A percentile compares a stretch with the other conserved stretches of the same genome.
These are phyloP conservation scores for Gnaphalium uliginosum DNA, from an alignment of 129 eudicot species.

Conservation along the genomic window DNA sequence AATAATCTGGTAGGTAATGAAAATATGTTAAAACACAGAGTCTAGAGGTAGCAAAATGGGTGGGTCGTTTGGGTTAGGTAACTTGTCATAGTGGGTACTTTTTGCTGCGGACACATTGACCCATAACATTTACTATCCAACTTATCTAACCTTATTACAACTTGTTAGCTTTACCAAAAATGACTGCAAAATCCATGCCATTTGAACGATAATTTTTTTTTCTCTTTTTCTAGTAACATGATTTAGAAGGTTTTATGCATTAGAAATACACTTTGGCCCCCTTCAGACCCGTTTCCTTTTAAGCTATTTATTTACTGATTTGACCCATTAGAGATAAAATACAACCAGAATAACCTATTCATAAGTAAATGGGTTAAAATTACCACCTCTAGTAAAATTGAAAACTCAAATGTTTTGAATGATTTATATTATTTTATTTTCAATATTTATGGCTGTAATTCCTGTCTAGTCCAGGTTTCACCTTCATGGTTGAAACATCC, in stretches of 20 bases:
- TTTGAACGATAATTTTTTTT: background rate
- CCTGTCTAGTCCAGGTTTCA: background rate
- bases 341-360: background rate
- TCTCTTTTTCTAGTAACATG: background rate
- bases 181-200: background rate
- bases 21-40: background rate
- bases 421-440: background rate
- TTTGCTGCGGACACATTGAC: background rate
- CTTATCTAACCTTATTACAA: background rate
- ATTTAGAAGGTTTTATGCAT: background rate
- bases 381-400: background rate
- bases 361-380: background rate
- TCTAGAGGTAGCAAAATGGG: conserved; percentile 4
- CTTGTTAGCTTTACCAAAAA: background rate
- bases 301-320: background rate
- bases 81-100: background rate
- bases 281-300: background rate
- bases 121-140: background rate
- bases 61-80: background rate
- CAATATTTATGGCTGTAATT: background rate
- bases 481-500: background rate
- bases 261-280: background rate
- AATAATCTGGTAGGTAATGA: conserved; percentile 17
- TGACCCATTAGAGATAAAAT: background rate
- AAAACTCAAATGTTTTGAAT: background rate